phyloP scores from a whole-genome alignment of 345 rosid genomes.

The Aquilaria malaccensis region DNA sequence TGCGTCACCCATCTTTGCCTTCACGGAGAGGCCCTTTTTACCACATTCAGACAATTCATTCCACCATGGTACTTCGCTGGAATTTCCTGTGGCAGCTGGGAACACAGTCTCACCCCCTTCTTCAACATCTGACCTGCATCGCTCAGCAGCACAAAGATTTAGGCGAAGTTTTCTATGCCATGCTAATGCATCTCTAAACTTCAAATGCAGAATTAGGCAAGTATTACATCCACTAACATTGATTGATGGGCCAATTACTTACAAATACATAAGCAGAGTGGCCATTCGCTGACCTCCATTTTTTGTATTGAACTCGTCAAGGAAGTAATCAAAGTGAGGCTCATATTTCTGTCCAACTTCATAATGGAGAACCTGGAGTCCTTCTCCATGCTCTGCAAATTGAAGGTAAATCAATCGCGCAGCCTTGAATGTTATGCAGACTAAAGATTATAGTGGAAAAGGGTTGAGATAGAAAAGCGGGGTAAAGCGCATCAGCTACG shows the following conservation, averaged over 20 bases:
- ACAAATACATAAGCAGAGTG: slow-evolving; percentile 91
- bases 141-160: slow-evolving; percentile 5
- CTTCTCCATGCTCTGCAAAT: slow-evolving; percentile 83
- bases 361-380: slow-evolving; percentile 82
- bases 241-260: slow-evolving; percentile 8
- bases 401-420: background rate
- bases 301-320: slow-evolving; percentile 78
- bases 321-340: slow-evolving; percentile 86
- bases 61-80: slow-evolving; percentile 67
- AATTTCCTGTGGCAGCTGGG: slow-evolving; percentile 60
- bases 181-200: background rate
- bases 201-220: background rate
- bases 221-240: too few relatives aligned
- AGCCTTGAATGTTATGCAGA: background rate
- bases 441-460: too few relatives aligned
- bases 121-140: slow-evolving; percentile 84
- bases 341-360: slow-evolving; percentile 89
- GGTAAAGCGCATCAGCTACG: too few relatives aligned
- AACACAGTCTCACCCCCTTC: slow-evolving; percentile 98
- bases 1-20: slow-evolving; percentile 87
- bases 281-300: slow-evolving; percentile 93
- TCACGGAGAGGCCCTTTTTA: slow-evolving; percentile 61
- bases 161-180: background rate
- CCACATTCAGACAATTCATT: slow-evolving; percentile 84
- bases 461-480: too few relatives aligned